phyloP scores from a whole-genome alignment of 2,329 filamentous ascomycete genomes.

The Daldinia eschscholtzii region DNA sequence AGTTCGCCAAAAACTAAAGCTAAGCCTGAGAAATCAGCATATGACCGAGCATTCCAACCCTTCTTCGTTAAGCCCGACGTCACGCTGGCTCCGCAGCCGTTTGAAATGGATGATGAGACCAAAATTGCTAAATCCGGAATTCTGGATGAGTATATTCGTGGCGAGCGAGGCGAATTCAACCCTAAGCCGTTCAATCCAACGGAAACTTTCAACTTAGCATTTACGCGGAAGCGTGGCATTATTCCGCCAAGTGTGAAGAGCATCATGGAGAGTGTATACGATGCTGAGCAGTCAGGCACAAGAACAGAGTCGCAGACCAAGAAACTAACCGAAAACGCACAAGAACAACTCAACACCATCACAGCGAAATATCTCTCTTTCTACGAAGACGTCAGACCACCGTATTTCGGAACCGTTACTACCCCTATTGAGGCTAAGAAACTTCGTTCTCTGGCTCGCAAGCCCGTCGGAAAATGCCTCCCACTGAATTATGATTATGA shows the following conservation, averaged over 20 bases:
- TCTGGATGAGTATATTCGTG: slow-evolving; percentile 65
- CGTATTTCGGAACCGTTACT: slow-evolving; percentile 81
- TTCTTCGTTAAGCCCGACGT: slow-evolving; percentile 84
- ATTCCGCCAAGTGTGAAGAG: slow-evolving; percentile 68
- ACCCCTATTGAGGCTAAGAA: slow-evolving; percentile 65
- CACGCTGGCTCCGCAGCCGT: slow-evolving; percentile 72
- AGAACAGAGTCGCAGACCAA: slow-evolving; percentile 58
- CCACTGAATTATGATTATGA: slow-evolving; percentile 85
- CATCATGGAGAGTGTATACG: slow-evolving; percentile 69
- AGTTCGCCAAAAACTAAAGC: slow-evolving; percentile 45
- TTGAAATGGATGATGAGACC: slow-evolving; percentile 70
- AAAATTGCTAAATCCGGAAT: slow-evolving; percentile 63
- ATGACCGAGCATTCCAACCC: slow-evolving; percentile 79
- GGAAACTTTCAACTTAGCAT: slow-evolving; percentile 61
- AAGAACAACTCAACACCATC: slow-evolving; percentile 58
- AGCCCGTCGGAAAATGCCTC: slow-evolving; percentile 67
- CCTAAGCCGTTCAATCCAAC: slow-evolving; percentile 59
- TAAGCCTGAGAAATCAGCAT: slow-evolving; percentile 61
- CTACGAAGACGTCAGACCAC: slow-evolving; percentile 73
- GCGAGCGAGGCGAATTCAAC: slow-evolving; percentile 61
- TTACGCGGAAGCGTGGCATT: slow-evolving; percentile 60
- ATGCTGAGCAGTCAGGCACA: slow-evolving; percentile 49
- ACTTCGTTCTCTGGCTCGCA: slow-evolving; percentile 64
- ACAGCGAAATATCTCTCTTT: slow-evolving; percentile 74
- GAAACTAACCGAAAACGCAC: slow-evolving; percentile 53